Evolutionary conservation across 2,329 filamentous ascomycete species (phyloP).

Genomic region (Ophiostoma montium): DNA sequence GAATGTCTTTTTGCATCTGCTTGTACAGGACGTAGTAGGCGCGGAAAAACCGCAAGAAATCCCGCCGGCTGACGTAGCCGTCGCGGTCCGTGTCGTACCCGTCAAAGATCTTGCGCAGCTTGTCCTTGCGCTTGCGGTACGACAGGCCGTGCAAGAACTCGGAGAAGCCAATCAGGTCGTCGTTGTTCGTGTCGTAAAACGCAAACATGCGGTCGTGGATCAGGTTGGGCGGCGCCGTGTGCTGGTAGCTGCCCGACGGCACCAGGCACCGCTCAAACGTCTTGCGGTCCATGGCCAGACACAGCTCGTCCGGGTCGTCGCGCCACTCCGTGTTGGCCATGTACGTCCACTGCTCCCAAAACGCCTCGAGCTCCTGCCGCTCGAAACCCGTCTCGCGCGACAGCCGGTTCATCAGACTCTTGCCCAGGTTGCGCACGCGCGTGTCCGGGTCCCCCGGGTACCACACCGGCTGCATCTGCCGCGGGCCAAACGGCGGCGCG

Average conservation of each 20-base stretch:
- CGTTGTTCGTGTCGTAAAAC: conserved; percentile 85
- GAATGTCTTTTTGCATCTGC: conserved; percentile 73
- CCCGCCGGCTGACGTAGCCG: conserved; percentile 69
- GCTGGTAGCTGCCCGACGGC: conserved; percentile 65
- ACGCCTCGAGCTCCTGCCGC: conserved; percentile 73
- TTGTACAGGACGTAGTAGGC: conserved; percentile 87
- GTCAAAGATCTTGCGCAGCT: conserved; percentile 33
- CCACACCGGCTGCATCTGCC: conserved; percentile 69
- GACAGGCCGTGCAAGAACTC: conserved; percentile 81
- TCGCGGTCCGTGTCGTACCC: conserved; percentile 87
- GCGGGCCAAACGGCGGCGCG: conserved; percentile 67
- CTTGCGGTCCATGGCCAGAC: conserved; percentile 76
- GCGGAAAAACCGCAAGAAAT: conserved; percentile 82
- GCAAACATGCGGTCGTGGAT: conserved; percentile 94
- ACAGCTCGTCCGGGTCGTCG: conserved; percentile 63
- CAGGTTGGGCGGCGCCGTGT: conserved; percentile 69
- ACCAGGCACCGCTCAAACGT: conserved; percentile 88
- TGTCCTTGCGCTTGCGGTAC: conserved; percentile 35
- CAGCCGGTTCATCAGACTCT: conserved; percentile 51
- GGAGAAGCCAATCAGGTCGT: conserved; percentile 80
- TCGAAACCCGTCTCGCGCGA: conserved; percentile 66
- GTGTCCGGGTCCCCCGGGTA: conserved; percentile 77
- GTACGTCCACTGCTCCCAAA: conserved; percentile 95
- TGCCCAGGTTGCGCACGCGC: conserved; percentile 52
- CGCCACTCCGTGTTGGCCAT: conserved; percentile 77